These are phyloP conservation scores for Sordariomycetes sp. DNA, from an alignment of 2,329 filamentous ascomycete species.

Conservation along the genomic window DNA sequence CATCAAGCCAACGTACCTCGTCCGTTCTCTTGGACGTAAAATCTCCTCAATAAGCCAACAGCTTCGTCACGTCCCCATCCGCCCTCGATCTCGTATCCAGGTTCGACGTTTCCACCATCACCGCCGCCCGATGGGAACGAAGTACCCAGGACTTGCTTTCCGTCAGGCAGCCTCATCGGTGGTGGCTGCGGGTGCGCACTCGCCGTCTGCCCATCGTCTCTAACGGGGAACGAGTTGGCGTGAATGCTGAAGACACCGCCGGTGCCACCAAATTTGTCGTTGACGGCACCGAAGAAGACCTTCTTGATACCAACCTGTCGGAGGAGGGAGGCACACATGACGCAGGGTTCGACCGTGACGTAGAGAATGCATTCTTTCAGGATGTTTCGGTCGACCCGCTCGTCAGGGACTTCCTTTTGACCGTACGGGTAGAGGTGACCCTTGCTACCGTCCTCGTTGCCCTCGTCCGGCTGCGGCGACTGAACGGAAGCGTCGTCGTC, in stretches of 20 bases:
- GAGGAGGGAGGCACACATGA: constrained; percentile 94
- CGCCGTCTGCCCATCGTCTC: constrained; percentile 25
- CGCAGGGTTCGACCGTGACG: constrained; percentile 95
- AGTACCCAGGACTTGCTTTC: constrained; percentile 23
- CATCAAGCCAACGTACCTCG: constrained; percentile 51
- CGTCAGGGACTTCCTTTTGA: constrained; percentile 44
- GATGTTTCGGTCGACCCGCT: constrained; percentile 56
- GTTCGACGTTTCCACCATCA: constrained; percentile 63
- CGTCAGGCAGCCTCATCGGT: constrained; percentile 24
- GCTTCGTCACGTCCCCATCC: constrained; percentile 88
- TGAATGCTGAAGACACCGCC: constrained; percentile 89
- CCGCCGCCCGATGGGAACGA: constrained; percentile 30
- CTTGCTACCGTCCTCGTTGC: constrained; percentile 43
- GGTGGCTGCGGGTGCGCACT: constrained; percentile 27
- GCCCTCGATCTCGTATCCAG: constrained; percentile 72
- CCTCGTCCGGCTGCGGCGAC: constrained; percentile 23
- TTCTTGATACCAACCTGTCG: constrained; percentile 80
- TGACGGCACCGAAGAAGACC: constrained; percentile 91
- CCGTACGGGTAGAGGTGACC: constrained; percentile 53
- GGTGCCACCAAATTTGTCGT: constrained; percentile 94
- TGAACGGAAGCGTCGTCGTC: constrained; percentile 7
- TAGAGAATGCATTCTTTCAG: constrained; percentile 72
- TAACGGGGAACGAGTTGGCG: constrained; percentile 40
- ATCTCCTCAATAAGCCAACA: constrained; percentile 82
- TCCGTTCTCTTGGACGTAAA: constrained; percentile 97